A percentile compares a stretch with the other conserved stretches of the same genome.
Evolutionary conservation across 2,329 filamentous ascomycete genomes (phyloP).

Genomic region (Sclerotinia borealis): DNA sequence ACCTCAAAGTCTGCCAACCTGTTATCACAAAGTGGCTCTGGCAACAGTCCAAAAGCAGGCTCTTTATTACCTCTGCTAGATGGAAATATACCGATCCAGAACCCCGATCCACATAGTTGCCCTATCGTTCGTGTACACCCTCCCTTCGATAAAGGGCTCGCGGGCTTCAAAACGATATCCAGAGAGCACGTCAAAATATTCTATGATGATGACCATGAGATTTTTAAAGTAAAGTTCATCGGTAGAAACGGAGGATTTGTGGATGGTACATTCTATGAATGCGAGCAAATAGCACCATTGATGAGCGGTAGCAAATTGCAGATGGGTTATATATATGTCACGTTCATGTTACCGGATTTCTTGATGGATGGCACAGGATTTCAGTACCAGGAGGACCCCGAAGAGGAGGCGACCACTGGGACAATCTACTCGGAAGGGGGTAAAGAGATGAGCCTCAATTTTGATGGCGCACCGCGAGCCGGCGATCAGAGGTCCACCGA

Average conservation of each 20-base stretch:
- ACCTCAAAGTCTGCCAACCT: slow-evolving; percentile 43
- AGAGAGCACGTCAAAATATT: slow-evolving; percentile 66
- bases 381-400: slow-evolving; percentile 43
- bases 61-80: background rate
- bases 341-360: slow-evolving; percentile 63
- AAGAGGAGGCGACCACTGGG: slow-evolving; percentile 22
- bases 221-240: slow-evolving; percentile 58
- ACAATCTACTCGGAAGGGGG: slow-evolving; percentile 44
- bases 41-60: slow-evolving; percentile 24
- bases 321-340: slow-evolving; percentile 64
- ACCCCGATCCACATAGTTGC: slow-evolving; percentile 55
- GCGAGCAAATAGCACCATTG: slow-evolving; percentile 50
- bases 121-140: slow-evolving; percentile 70
- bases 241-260: slow-evolving; percentile 63
- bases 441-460: slow-evolving; percentile 69
- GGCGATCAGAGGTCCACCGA: slow-evolving; percentile 41
- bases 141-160: slow-evolving; percentile 53
- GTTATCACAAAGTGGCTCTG: slow-evolving; percentile 32
- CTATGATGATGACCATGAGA: slow-evolving; percentile 56
- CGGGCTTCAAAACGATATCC: slow-evolving; percentile 66
- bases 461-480: slow-evolving; percentile 55
- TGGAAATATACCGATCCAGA: background rate
- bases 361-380: slow-evolving; percentile 51
- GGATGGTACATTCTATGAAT: slow-evolving; percentile 51
- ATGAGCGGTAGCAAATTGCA: slow-evolving; percentile 61